Evolutionary conservation across 768 basidiomycete species (phyloP), one percentile per base, ranked within the genome.

Genomic region (Rhizopogon rudus): DNA sequence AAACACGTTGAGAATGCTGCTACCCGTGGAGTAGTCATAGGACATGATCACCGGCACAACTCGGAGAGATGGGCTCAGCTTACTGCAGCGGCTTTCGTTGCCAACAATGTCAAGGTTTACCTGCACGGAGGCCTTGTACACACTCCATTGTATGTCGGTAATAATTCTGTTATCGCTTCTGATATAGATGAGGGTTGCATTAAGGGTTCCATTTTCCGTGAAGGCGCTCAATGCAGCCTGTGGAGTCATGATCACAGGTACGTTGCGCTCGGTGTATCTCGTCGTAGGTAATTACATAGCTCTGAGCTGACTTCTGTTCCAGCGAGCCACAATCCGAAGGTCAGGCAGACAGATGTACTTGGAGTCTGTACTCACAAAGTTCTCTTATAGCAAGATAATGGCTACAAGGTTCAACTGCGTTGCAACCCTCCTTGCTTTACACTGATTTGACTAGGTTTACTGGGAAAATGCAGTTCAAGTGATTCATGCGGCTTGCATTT

Each of bases 261-360:
- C 41, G 72, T 63, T 16, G 10, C 5, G 39, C 31, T 39, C 39
- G 35, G 5, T 14, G 52, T 56, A 14, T 43, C 44, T 55, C 49
- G 43, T 49, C 16, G 16, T 33, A 16, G 51, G 51, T 16, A 6
- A 12, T 37, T 1, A 33, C 17, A 4, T 22, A 9, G 14, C 8
- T 22, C 39, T 37, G 12, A 44, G 53, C 51, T 57, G 4, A 54
- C 50, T 43, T 50, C 44, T 37, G 22, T 40, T 58, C 0, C 55
- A 86, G 91, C 91, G 3, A 89, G 87, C 57, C 93, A 95, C 63
- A 95, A 95, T 65, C 93, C 92, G 0, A 93, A 91, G 81, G 88
- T 86, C 37, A 22, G 61, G 61, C 40, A 3, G n/a, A 28, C 45
- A 31, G 17, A 49, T 17, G 13, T 31, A 12, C 14, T 61, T 29